Percentiles rank a stretch among this genome's conserved stretches.
Evolutionary conservation across 2,329 filamentous ascomycete genomes (phyloP).

Genomic region (Aulographum hederae): DNA sequence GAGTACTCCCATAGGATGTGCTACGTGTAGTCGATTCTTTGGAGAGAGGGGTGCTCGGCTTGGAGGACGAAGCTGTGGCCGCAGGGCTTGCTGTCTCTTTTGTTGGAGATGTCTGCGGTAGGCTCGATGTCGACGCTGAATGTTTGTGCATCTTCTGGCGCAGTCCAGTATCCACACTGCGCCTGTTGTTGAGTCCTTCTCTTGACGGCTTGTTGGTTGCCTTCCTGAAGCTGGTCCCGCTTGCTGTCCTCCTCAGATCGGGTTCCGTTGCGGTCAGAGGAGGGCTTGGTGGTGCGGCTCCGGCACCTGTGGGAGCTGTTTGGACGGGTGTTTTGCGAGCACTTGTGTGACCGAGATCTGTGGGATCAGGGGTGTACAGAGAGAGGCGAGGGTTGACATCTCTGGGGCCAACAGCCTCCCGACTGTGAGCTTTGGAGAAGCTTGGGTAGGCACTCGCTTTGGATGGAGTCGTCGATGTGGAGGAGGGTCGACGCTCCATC

Average conservation of each 20-base stretch:
- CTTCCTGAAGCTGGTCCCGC: constrained; percentile 24
- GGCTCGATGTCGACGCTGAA: constrained; percentile 22
- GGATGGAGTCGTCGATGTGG: constrained; percentile 1
- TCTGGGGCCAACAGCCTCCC: constrained; percentile 55
- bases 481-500: constrained; percentile 23
- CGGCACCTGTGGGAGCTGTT: constrained; percentile 12
- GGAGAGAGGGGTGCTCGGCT: constrained; percentile 22
- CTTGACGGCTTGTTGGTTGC: constrained; percentile 12
- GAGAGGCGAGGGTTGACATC: constrained; percentile 16
- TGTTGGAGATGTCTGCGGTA: constrained; percentile 22
- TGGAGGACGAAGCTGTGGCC: constrained; percentile 17
- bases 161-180: constrained; percentile 22
- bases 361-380: constrained; percentile 21
- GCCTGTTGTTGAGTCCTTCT: constrained; percentile 19
- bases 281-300: constrained; percentile 26
- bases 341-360: constrained; percentile 18
- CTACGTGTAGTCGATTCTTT: no score
- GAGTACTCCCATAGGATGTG: no score
- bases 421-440: constrained; percentile 83
- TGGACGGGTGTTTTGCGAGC: constrained; percentile 6
- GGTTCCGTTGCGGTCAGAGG: constrained; percentile 26
- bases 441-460: constrained; percentile 44
- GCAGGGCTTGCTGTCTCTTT: constrained; percentile 17
- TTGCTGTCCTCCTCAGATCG: constrained; percentile 24
- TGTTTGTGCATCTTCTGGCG: constrained; percentile 18